These are phyloP conservation scores for Carpinus viminea DNA, from an alignment of 306 rosid genomes.

Conservation along the genomic window DNA sequence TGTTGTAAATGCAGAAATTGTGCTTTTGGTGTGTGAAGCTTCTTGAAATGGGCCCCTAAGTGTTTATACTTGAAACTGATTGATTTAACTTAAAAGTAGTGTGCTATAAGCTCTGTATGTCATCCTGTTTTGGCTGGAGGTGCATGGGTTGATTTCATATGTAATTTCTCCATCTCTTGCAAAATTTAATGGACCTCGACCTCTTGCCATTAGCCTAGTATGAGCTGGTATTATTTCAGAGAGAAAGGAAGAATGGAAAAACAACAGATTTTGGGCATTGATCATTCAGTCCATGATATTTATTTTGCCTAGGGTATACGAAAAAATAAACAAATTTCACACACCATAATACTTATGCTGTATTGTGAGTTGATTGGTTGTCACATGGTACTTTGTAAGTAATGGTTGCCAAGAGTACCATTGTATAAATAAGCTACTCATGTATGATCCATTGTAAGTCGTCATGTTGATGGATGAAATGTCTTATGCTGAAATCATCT, in stretches of 20 bases:
- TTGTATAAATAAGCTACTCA: background rate
- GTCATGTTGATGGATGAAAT: slow-evolving; percentile 16
- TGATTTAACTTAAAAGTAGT: background rate
- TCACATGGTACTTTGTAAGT: background rate
- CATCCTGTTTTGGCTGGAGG: background rate
- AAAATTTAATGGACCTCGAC: background rate
- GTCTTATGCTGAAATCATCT: slow-evolving; percentile 54
- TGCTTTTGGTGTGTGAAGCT: background rate
- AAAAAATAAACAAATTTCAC: background rate
- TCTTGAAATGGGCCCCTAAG: background rate
- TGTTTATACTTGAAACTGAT: background rate
- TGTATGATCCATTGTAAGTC: background rate
- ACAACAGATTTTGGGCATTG: background rate
- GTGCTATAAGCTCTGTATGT: background rate
- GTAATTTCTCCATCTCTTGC: background rate
- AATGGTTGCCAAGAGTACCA: slow-evolving; percentile 4
- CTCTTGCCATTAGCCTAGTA: background rate
- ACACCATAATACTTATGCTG: background rate
- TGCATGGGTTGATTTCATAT: background rate
- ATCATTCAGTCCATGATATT: background rate
- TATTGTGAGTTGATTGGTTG: slow-evolving; percentile 5
- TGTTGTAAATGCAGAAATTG: background rate
- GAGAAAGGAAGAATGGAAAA: background rate
- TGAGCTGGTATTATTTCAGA: background rate
- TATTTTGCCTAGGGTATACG: background rate